These are phyloP conservation scores for Pezicula rhizophila DNA, from an alignment of 2,329 filamentous ascomycete genomes.

Conservation along the genomic window DNA sequence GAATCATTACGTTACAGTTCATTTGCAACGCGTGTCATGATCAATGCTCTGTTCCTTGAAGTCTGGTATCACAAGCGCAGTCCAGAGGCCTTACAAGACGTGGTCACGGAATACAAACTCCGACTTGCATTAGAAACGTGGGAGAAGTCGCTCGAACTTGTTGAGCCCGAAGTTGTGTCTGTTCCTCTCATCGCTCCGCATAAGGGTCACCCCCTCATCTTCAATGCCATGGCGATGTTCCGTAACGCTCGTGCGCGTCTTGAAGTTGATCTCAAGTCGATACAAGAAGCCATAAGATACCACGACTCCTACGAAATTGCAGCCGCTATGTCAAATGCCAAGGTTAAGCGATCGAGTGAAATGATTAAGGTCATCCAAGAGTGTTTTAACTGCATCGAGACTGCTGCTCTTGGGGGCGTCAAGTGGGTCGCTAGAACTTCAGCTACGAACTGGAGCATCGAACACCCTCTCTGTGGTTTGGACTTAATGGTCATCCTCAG, in stretches of 20 bases:
- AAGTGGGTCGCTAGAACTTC: conserved; percentile 98
- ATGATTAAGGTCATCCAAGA: conserved; percentile 99
- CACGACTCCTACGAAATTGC: conserved; percentile 97
- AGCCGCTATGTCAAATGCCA: conserved; percentile 90
- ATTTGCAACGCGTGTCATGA: conserved; percentile 96
- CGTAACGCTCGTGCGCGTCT: conserved; percentile 88
- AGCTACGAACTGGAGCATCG: conserved; percentile 97
- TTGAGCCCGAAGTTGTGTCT: conserved; percentile 82
- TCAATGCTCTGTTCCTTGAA: conserved; percentile 95
- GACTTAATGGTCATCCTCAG: conserved; percentile 97
- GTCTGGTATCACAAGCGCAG: conserved; percentile 99
- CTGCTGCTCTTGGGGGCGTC: conserved; percentile 86
- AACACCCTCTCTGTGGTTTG: conserved; percentile 92
- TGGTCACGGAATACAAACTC: conserved; percentile 97
- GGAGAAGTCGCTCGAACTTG: conserved; percentile 92
- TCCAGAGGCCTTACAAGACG: conserved; percentile 93
- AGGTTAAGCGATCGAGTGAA: conserved; percentile 88
- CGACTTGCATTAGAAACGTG: conserved; percentile 94
- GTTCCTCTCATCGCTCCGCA: conserved; percentile 90
- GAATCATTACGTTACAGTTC: conserved; percentile 88
- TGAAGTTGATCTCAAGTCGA: conserved; percentile 89
- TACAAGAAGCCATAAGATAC: conserved; percentile 90
- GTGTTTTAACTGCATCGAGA: conserved; percentile 97
- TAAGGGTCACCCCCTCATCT: conserved; percentile 91
- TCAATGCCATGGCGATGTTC: conserved; percentile 97